Evolutionary conservation across 441 rosid genomes (phyloP).

Genomic region (Eugenia klotzschiana): DNA sequence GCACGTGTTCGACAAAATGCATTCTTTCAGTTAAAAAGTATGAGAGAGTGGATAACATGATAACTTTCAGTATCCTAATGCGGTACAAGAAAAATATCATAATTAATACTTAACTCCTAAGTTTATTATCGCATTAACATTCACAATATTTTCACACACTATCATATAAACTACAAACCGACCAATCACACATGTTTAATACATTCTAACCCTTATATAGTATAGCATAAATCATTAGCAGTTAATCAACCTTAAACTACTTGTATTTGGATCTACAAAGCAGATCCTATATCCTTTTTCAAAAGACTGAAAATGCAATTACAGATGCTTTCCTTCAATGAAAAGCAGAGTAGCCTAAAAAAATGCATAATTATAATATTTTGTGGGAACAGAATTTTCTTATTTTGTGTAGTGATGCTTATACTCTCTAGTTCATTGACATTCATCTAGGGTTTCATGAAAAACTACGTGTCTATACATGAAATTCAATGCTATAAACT

Average conservation of each 20-base stretch:
- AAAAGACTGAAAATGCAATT: not conserved
- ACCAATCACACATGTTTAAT: not conserved
- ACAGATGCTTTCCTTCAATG: not conserved
- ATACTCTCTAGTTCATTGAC: no score
- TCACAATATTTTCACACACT: not conserved
- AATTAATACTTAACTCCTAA: not conserved
- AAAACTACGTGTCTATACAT: not conserved
- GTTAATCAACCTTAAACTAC: not conserved
- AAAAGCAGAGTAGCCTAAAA: not conserved
- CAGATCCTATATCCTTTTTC: not conserved
- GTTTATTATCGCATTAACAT: not conserved
- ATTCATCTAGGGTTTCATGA: no score
- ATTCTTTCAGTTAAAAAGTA: not conserved
- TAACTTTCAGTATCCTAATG: not conserved
- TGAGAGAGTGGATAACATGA: not conserved
- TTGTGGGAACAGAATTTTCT: no score
- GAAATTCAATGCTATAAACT: no score
- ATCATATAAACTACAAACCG: not conserved
- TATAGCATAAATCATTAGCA: not conserved
- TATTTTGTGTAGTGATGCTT: no score
- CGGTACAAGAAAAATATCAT: not conserved
- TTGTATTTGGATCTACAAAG: not conserved
- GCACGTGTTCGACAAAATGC: not conserved
- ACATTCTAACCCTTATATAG: not conserved
- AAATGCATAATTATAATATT: no score